Percentiles rank a stretch among this genome's conserved stretches.
Conservation (phyloP, 2,329 filamentous ascomycete species). For the Microdochium bolleyi region DNA sequence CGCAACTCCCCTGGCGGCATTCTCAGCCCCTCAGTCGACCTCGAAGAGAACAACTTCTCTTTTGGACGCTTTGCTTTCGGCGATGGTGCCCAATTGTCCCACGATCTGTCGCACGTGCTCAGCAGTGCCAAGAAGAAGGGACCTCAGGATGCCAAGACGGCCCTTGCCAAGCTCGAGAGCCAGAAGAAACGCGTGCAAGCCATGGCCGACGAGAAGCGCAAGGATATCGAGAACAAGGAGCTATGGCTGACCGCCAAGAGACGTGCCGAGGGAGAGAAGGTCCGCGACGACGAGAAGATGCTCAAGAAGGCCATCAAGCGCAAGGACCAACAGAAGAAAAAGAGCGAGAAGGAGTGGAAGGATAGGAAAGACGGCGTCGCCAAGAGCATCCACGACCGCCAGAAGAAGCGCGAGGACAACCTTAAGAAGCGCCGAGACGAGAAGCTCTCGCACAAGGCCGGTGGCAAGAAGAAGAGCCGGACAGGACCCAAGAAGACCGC, state of each 20-base stretch:
- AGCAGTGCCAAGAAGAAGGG: conserved; percentile 71
- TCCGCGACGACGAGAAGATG: conserved; percentile 75
- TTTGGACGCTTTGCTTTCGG: conserved; percentile 89
- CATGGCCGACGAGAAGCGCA: conserved; percentile 72
- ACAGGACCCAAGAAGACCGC: conserved; percentile 23
- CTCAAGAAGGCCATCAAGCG: conserved; percentile 94
- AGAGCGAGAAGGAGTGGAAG: conserved; percentile 83
- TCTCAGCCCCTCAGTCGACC: conserved; percentile 46
- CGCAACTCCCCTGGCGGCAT: conserved; percentile 52
- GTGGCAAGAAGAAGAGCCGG: conserved; percentile 41
- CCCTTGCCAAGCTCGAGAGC: conserved; percentile 77
- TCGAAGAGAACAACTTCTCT: conserved; percentile 63
- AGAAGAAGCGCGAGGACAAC: conserved; percentile 77
- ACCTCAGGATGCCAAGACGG: conserved; percentile 75
- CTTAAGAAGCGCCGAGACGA: conserved; percentile 67
- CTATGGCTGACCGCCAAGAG: conserved; percentile 87
- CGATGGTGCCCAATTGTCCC: conserved; percentile 74
- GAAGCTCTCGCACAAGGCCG: conserved; percentile 51
- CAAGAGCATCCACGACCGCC: conserved; percentile 69
- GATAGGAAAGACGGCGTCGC: conserved; percentile 65
- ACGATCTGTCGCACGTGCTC: conserved; percentile 54
- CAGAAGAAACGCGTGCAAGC: conserved; percentile 72
- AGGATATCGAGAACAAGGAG: conserved; percentile 88
- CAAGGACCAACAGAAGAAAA: conserved; percentile 82
- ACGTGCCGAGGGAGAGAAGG: conserved; percentile 80